phyloP scores from a whole-genome alignment of 345 rosid species.

The Viola odorata region DNA sequence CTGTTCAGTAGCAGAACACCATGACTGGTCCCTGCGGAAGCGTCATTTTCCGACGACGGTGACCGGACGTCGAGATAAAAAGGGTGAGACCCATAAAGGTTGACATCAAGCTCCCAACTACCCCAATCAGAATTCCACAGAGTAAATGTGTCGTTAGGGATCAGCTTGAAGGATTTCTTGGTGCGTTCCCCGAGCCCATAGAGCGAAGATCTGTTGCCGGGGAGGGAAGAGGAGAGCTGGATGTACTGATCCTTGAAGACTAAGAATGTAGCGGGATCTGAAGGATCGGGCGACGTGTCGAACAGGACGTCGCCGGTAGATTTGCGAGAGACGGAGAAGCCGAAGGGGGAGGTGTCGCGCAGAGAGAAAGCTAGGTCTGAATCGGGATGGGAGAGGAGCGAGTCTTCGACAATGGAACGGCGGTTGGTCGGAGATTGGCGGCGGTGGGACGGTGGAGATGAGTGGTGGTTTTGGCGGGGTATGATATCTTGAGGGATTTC shows the following conservation, averaged over 20 bases:
- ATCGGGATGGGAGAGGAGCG: constrained; percentile 19
- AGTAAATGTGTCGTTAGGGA: constrained; percentile 32
- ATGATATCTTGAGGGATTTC: constrained; percentile 28
- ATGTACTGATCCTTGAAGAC: constrained; percentile 74
- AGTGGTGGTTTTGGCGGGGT: constrained; percentile 26
- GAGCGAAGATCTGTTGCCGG: constrained; percentile 38
- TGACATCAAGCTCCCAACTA: constrained; percentile 33
- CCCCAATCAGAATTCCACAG: constrained; percentile 52
- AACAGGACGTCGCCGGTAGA: constrained; percentile 70
- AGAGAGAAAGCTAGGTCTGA: constrained; percentile 64
- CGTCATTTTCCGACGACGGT: constrained; percentile 21
- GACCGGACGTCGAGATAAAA: constrained; percentile 58
- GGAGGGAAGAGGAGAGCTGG: constrained; percentile 58
- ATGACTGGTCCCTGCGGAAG: constrained; percentile 42
- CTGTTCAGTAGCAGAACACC: constrained; percentile 62
- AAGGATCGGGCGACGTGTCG: constrained; percentile 33
- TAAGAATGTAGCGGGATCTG: constrained; percentile 35
- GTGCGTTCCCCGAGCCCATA: constrained; percentile 82
- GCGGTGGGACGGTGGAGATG: not conserved
- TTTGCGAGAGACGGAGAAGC: constrained; percentile 47
- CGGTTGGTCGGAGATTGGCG: no score
- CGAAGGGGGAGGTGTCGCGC: constrained; percentile 53
- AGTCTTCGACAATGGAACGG: not conserved
- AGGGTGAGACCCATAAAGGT: constrained; percentile 78
- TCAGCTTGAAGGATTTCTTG: constrained; percentile 40